Evolutionary conservation across 2,329 filamentous ascomycete genomes (phyloP).

Genomic region (Conoideocrella luteorostrata): DNA sequence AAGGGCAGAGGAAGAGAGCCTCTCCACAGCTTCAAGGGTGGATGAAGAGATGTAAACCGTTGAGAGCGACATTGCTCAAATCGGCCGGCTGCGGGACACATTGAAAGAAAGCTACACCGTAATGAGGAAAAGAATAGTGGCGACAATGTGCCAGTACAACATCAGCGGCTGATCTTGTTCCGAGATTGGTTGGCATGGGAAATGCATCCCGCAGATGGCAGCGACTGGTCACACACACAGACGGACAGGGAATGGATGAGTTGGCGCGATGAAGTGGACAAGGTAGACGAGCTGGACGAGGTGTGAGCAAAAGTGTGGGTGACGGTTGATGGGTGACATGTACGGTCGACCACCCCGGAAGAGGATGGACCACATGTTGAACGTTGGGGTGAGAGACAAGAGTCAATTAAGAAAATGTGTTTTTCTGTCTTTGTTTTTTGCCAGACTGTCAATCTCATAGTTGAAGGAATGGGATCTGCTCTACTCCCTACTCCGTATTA

Average conservation of each 20-base stretch:
- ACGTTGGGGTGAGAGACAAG: not conserved
- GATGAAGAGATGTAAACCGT: not conserved
- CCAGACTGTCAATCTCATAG: no score
- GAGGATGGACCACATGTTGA: not conserved
- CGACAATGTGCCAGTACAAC: constrained; percentile 17
- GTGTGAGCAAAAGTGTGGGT: not conserved
- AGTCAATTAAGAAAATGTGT: no score
- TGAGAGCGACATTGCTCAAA: not conserved
- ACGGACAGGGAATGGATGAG: constrained; percentile 15
- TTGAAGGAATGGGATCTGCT: no score
- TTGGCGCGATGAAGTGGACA: constrained; percentile 10
- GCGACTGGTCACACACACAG: constrained; percentile 20
- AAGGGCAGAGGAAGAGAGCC: constrained; percentile 18
- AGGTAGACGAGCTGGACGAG: constrained; percentile 16
- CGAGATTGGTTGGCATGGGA: constrained; percentile 45
- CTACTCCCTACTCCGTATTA: no score
- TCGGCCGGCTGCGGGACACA: not conserved
- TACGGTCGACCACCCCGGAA: not conserved
- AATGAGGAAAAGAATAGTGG: constrained; percentile 9
- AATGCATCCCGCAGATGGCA: constrained; percentile 18
- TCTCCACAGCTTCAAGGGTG: not conserved
- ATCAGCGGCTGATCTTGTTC: constrained; percentile 40
- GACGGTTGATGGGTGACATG: not conserved
- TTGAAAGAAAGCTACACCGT: not conserved
- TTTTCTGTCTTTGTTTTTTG: no score